Percentiles rank a stretch among this genome's conserved stretches.
These are phyloP conservation scores for Immersiporthe knoxdaviesiana DNA, from an alignment of 2,329 filamentous ascomycete species.

Conservation along the genomic window DNA sequence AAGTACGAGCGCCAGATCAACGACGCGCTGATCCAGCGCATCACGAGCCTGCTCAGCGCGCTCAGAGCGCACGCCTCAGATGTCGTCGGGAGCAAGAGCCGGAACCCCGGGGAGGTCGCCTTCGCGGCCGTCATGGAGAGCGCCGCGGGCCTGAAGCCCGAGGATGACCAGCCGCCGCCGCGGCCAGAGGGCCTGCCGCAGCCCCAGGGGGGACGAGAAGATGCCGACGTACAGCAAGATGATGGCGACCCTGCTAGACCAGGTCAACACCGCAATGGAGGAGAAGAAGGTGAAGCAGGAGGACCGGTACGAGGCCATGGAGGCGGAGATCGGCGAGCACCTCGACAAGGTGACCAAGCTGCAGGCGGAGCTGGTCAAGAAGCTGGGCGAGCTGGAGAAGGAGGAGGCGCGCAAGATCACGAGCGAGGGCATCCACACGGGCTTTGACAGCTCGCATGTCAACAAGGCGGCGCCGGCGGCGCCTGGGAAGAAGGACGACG, in stretches of 20 bases:
- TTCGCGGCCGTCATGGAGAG: constrained; percentile 89
- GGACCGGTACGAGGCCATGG: constrained; percentile 73
- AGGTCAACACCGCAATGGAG: constrained; percentile 84
- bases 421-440: constrained; percentile 84
- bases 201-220: constrained; percentile 62
- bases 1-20: constrained; percentile 95
- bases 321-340: constrained; percentile 77
- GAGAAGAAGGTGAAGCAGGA: constrained; percentile 69
- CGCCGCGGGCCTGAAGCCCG: constrained; percentile 64
- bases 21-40: constrained; percentile 83
- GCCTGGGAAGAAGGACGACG: constrained; percentile 50
- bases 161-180: constrained; percentile 74
- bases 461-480: constrained; percentile 55
- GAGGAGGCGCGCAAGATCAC: constrained; percentile 91
- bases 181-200: constrained; percentile 79
- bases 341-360: constrained; percentile 76
- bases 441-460: constrained; percentile 87
- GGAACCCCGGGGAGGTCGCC: constrained; percentile 77
- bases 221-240: constrained; percentile 92
- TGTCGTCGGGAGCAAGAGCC: constrained; percentile 58
- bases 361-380: constrained; percentile 73
- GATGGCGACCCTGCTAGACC: constrained; percentile 95
- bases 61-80: constrained; percentile 75
- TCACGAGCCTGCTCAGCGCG: constrained; percentile 75
- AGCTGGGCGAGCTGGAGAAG: constrained; percentile 80